Evolutionary conservation across 2,329 filamentous ascomycete species (phyloP), one percentile per base, ranked within the genome.

Genomic region (Beauveria sp.): DNA sequence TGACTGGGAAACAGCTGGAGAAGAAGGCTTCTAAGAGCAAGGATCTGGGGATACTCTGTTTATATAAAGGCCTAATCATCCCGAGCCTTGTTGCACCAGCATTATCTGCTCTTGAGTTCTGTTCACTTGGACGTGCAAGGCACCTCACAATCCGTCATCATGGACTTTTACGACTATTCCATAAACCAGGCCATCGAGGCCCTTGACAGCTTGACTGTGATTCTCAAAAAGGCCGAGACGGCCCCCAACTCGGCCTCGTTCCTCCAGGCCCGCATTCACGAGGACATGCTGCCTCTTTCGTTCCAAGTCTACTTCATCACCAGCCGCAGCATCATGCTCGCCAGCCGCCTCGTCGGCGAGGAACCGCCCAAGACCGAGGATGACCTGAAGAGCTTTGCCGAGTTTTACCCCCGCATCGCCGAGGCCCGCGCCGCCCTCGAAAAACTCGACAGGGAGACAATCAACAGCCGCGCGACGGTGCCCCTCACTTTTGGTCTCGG

Each of bases 261-360:
- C 58, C 62, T 71, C 56, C 61, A 67, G 4, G 70, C 72, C 37
- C 70, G 70, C 44, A 67, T 80, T 40, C 58, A 66, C 63, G 67
- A 70, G 3, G 76, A 79, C 70, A 80, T 80, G 78, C 70, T 73
- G 9, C 72, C 75, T 55, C 67, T 80, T 41, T 68, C 62, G 65
- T 74, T 76, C 69, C 78, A 80, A 67, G 67, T 79, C 61, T 62
- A 64, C 64, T 66, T 73, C 61, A 65, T 67, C 44, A 66, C 70
- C 63, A 70, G 73, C 64, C 52, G 63, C 9, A 62, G 68, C 30
- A 62, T 68, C 62, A 73, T 74, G 68, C 62, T 75, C 20, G 65
- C 71, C 43, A 70, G 72, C 20, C 73, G 73, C 63, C 64, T 72
- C 46, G 64, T 65, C 12, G 77, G 73, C 65, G 53, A 43, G 3